Conservation (phyloP, 2,329 filamentous ascomycete species). For the Colletotrichum sp. region DNA sequence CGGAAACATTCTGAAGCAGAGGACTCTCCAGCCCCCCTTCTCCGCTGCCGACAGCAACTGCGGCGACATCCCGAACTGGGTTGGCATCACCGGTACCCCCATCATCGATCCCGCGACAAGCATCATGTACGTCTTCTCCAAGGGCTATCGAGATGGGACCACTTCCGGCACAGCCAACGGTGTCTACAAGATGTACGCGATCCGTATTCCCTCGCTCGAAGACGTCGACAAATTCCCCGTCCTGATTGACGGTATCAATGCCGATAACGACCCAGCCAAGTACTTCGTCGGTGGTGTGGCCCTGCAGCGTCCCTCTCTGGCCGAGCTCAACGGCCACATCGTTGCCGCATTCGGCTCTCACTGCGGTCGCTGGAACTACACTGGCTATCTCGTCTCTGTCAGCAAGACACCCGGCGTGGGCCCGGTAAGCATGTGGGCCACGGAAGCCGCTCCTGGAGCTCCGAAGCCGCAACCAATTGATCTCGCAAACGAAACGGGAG, state of each 20-base stretch:
- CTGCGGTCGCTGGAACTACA: conserved; percentile 52
- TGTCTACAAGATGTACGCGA: conserved; percentile 43
- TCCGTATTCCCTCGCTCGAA: conserved; percentile 41
- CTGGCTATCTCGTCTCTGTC: conserved; percentile 34
- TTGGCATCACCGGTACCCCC: conserved; percentile 41
- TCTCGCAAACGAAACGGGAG: conserved; percentile 23
- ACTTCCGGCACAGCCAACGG: conserved; percentile 35
- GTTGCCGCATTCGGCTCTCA: conserved; percentile 53
- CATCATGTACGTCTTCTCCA: conserved; percentile 41
- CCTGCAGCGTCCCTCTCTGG: conserved; percentile 46
- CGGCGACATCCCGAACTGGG: conserved; percentile 42
- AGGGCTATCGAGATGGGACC: conserved; percentile 34
- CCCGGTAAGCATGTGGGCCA: conserved; percentile 31
- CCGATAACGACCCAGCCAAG: conserved; percentile 48
- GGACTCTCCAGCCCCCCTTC: conserved; percentile 45
- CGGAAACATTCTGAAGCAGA: conserved; percentile 38
- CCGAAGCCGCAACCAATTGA: conserved; percentile 27
- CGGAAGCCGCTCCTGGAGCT: conserved; percentile 38
- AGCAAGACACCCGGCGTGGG: conserved; percentile 34
- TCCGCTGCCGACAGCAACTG: conserved; percentile 40
- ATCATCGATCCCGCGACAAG: conserved; percentile 38
- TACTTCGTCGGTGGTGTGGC: conserved; percentile 51
- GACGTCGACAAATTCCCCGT: conserved; percentile 45
- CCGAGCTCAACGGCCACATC: conserved; percentile 37
- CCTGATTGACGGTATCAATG: conserved; percentile 45